Evolutionary conservation across 441 rosid species (phyloP).

Genomic region (Brassica hybrid): DNA sequence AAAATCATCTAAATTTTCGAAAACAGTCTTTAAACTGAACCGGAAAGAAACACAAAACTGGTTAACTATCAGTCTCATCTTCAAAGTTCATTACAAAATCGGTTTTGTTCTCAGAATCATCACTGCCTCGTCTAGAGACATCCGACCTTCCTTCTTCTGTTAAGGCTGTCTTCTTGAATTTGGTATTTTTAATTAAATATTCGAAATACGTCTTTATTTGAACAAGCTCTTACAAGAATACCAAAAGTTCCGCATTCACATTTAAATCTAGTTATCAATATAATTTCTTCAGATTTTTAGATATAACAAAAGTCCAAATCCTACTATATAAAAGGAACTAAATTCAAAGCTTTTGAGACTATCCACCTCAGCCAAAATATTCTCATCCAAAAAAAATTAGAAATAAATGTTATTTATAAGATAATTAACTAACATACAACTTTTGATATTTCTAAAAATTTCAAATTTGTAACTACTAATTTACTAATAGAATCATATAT

Average conservation of each 20-base stretch:
- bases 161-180: conserved; percentile 24
- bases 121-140: conserved; percentile 75
- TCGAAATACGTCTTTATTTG: not conserved
- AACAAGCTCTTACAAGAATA: not conserved
- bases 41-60: conserved; percentile 19
- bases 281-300: not conserved
- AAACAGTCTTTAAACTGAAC: not conserved
- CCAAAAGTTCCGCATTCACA: not conserved
- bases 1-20: not conserved
- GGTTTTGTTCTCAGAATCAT: conserved; percentile 83
- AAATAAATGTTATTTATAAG: too few species aligned
- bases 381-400: too few species aligned
- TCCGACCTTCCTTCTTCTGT: conserved; percentile 59
- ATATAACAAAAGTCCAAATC: not conserved
- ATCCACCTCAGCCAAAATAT: too few species aligned
- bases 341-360: too few species aligned
- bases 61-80: conserved; percentile 50
- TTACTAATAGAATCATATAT: too few species aligned
- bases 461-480: too few species aligned
- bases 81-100: conserved; percentile 92
- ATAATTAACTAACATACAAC: too few species aligned
- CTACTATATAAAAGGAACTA: too few species aligned
- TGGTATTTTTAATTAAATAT: not conserved
- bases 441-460: too few species aligned
- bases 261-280: not conserved